A percentile compares a stretch with the other conserved stretches of the same genome.
These are phyloP conservation scores for Fusarium albosuccineum DNA, from an alignment of 2,329 filamentous ascomycete genomes.

Conservation along the genomic window DNA sequence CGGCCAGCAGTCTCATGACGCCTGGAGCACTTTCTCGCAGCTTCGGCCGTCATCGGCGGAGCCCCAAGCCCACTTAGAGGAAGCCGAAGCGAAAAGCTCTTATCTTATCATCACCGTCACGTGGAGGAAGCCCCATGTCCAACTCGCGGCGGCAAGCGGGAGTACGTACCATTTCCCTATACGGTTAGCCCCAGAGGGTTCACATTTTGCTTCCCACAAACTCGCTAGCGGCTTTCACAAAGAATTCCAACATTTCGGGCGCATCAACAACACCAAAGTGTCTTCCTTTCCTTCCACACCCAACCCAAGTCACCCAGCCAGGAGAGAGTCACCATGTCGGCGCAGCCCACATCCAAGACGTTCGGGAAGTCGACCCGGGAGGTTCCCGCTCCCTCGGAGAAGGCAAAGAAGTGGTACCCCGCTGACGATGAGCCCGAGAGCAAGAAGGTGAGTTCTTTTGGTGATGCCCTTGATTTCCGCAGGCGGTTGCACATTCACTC, in stretches of 20 bases:
- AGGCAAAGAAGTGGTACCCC: constrained; percentile 99
- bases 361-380: constrained; percentile 97
- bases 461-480: constrained; percentile 33
- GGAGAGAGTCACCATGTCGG: constrained; percentile 74
- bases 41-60: constrained; percentile 49
- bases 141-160: constrained; percentile 27
- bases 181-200: constrained; percentile 57
- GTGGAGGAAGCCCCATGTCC: constrained; percentile 52
- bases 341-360: constrained; percentile 87
- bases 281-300: constrained; percentile 53
- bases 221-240: constrained; percentile 58
- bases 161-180: constrained; percentile 42
- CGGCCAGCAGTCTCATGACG: constrained; percentile 44
- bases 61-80: constrained; percentile 7
- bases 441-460: constrained; percentile 86
- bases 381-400: constrained; percentile 87
- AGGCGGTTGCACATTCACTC: constrained; percentile 27
- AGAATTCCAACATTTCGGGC: constrained; percentile 58
- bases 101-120: constrained; percentile 49
- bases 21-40: constrained; percentile 55
- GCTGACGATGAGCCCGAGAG: constrained; percentile 89
- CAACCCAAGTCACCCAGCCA: constrained; percentile 57
- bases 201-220: constrained; percentile 61
- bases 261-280: constrained; percentile 53
- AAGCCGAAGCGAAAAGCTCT: neutral